Conservation (phyloP, 1,284 basidiomycete genomes). For the Ceratorhiza oryzae-sativae region DNA sequence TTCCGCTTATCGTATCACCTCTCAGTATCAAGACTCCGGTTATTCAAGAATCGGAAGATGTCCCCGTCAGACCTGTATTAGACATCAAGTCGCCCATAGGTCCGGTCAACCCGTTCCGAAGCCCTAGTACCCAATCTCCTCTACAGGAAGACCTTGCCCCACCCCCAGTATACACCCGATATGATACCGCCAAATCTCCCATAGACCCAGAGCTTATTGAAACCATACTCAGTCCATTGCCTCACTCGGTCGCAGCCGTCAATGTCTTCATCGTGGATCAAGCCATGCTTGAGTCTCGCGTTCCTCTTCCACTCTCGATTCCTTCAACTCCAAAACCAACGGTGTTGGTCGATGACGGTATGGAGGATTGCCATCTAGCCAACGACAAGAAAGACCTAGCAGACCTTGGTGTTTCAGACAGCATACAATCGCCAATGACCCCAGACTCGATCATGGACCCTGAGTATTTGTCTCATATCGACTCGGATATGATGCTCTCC, state of each 20-base stretch:
- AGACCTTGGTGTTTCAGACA: not conserved
- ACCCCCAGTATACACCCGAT: constrained; percentile 6
- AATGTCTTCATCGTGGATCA: not conserved
- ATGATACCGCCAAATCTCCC: constrained; percentile 2
- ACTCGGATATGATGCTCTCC: not conserved
- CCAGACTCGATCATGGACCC: not conserved
- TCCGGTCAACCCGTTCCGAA: not conserved
- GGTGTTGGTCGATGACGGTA: not conserved
- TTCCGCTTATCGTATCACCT: not conserved
- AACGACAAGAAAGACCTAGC: not conserved
- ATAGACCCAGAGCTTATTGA: not conserved
- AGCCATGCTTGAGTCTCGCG: not conserved
- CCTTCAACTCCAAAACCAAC: not conserved
- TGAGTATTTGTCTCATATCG: not conserved
- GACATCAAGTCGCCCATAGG: constrained; percentile 5
- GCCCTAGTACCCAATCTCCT: not conserved
- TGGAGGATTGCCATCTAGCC: not conserved
- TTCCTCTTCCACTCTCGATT: constrained; percentile 9
- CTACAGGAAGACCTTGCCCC: not conserved
- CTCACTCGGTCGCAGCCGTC: not conserved
- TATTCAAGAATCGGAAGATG: not conserved
- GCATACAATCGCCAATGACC: not conserved
- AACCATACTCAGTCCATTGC: not conserved
- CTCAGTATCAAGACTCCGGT: not conserved
- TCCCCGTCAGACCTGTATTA: not conserved